These are phyloP conservation scores for Cruciata laevipes DNA, from an alignment of 257 asterid genomes.

Conservation along the genomic window DNA sequence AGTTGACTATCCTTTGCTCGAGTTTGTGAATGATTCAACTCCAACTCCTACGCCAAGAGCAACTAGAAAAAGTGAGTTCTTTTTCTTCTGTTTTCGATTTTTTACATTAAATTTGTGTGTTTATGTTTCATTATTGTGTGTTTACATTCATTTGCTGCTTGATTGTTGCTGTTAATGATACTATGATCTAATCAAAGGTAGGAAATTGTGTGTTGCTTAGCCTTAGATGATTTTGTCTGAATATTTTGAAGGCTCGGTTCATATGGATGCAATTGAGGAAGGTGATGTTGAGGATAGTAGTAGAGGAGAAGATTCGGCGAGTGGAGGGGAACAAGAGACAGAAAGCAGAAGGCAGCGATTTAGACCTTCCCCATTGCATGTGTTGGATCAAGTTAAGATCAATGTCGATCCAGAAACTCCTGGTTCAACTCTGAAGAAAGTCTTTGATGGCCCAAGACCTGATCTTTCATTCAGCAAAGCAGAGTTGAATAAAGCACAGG, in stretches of 20 bases:
- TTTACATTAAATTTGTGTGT: not conserved
- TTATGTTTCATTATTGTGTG: not conserved
- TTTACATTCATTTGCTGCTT: not conserved
- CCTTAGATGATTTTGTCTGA: not conserved
- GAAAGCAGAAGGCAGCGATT: slow-evolving; percentile 3
- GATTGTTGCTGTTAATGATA: not conserved
- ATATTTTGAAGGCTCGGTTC: slow-evolving; percentile 23
- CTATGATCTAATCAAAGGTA: no score
- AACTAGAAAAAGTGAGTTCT: slow-evolving; percentile 34
- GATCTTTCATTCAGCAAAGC: slow-evolving; percentile 50
- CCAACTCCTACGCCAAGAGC: slow-evolving; percentile 33
- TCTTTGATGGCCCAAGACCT: slow-evolving; percentile 31
- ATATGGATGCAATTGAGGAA: slow-evolving; percentile 55
- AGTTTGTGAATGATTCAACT: slow-evolving; percentile 2
- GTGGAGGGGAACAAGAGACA: slow-evolving; percentile 1
- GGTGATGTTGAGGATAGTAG: slow-evolving; percentile 33
- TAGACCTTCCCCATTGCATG: slow-evolving; percentile 42
- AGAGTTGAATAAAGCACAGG: slow-evolving; percentile 63
- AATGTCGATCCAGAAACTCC: slow-evolving; percentile 70
- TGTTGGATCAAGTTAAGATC: slow-evolving; percentile 57
- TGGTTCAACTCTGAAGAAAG: slow-evolving; percentile 45
- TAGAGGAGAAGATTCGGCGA: slow-evolving; percentile 18
- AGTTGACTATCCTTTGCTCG: slow-evolving; percentile 44
- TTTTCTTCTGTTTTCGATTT: not conserved
- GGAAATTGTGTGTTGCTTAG: not conserved